Conservation (phyloP, 225 moss, liverwort and hornwort species). For the Marchantia paleacea region DNA sequence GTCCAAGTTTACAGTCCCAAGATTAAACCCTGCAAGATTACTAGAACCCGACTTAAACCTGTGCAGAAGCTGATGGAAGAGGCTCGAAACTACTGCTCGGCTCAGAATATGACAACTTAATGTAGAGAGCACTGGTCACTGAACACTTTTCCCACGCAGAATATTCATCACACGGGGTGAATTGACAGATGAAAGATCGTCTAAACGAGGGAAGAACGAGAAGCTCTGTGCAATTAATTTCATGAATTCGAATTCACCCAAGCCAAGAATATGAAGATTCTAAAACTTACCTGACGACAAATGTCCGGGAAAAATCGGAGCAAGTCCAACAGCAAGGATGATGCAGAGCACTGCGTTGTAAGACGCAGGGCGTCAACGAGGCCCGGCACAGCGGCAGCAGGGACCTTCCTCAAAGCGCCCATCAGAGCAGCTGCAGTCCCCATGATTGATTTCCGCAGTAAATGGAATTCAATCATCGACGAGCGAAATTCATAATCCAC, state of each 20-base stretch:
- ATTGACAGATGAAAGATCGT: too few relatives aligned
- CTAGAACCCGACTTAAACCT: neutral
- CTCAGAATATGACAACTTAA: neutral
- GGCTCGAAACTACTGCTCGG: neutral
- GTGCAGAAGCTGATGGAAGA: neutral
- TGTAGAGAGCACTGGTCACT: neutral
- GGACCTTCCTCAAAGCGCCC: conserved; percentile 29
- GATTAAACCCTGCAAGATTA: neutral
- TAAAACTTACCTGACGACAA: conserved; percentile 23
- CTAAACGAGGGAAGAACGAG: too few relatives aligned
- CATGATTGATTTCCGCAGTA: neutral
- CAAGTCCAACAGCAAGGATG: conserved; percentile 34
- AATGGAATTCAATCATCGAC: neutral
- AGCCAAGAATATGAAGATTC: neutral
- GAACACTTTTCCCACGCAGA: neutral
- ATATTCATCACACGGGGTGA: too few relatives aligned
- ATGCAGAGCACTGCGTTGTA: conserved; percentile 38
- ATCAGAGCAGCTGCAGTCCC: conserved; percentile 25
- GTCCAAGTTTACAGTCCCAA: neutral
- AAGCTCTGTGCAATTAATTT: neutral
- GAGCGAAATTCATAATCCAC: neutral
- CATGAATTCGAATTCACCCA: neutral
- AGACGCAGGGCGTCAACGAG: conserved; percentile 42
- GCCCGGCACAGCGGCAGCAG: conserved; percentile 35
- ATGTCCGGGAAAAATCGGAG: conserved; percentile 30